Base-by-base conservation (phyloP, 371 early-diverging fungal species). In the Syncephalastrum contaminatum region DNA sequence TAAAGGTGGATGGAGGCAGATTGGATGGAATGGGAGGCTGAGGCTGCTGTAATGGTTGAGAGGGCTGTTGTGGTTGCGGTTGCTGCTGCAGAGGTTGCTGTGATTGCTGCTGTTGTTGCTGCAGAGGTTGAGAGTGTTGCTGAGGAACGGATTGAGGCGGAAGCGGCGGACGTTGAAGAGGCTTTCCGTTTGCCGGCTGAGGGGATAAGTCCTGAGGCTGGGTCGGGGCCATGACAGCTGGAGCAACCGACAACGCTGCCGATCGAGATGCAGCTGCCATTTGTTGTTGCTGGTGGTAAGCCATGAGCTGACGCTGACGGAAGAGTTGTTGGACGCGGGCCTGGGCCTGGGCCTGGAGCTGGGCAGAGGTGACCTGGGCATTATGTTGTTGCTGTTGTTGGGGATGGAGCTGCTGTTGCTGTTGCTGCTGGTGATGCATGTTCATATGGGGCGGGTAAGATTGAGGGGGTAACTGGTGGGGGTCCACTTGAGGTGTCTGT, bases 371-470 rank as follows among this genome's bases (percentile, higher is more conserved):
- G 48, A 48, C 43, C 47, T n/a, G 43, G 48, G 16, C 53, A 48
- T 19, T 53, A 18, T 24, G 20, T 16, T 27, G 51, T 19, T 7
- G 56, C 18, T 19, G 30, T 22, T 56, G 18, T 45, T 30, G 16
- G 46, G 39, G 48, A 13, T 57, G 43, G 13, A 52, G 20, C 51
- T 59, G 56, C 42, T 56, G 53, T 39, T 20, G 54, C 39, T 61
- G 54, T 5, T 43, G 57, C 36, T 56, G 53, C 27, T 59, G 41
- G 40, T 58, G 42, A 49, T 46, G 42, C 25, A 49, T 39, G 24
- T 4, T 20, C 36, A 44, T 16, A 21, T 51, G 57, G 21, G 43
- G 53, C 20, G 48, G 46, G 24, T 55, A 21, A 18, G 15, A 44
- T 2, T 46, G 30, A 21, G 40, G 22, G 14, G 30, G 14, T 16